Evolutionary conservation across 345 rosid genomes (phyloP), one percentile per base, ranked within the genome.

Genomic region (Camelina laxa): DNA sequence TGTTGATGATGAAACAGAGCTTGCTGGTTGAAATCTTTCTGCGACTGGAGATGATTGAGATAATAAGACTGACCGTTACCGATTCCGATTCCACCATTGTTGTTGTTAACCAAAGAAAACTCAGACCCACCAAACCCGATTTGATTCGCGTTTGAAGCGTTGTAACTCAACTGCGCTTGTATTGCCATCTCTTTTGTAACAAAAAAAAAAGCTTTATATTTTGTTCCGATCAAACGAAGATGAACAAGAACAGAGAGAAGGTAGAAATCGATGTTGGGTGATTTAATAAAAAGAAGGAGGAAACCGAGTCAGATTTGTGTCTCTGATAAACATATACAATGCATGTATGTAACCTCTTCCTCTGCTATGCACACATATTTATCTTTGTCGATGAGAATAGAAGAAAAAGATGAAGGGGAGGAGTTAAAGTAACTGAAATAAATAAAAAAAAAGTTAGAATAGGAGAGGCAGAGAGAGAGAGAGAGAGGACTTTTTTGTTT

Each of bases 121-220:
- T 84, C 88, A 20, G 84, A 86, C 2, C 81, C 80, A 57, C 55
- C 51, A n/a, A 79, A 74, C 22, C 86, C 84, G 17, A 72, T 44
- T 19, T 69, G 85, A 7, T 70, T 77, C 45, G 11, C 67, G 51
- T 36, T 69, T 13, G 65, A 6, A 22, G 75, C 30, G 49, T 84
- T 84, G 3, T 81, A 75, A 77, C 74, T 78, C 63, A 85, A 63
- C 89, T 84, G 89, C 12, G 97, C 88, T 79, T 86, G 86, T 35
- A 93, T 80, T 7, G 98, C 98, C 98, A 86, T 89, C 31, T 15
- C 53, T 12, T 4, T 15, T 2, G 19, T 14, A 47, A 53, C 67
- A 70, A 11, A 41, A 6, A 3, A 20, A 50, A 8, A 54, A 67
- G 68, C 72, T 67, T 74, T 57, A 3, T 24, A 0, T 36, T 36